A percentile compares a stretch with the other conserved stretches of the same genome.
Conservation (phyloP, 2,329 filamentous ascomycete genomes). For the Cercospora brassicicola region DNA sequence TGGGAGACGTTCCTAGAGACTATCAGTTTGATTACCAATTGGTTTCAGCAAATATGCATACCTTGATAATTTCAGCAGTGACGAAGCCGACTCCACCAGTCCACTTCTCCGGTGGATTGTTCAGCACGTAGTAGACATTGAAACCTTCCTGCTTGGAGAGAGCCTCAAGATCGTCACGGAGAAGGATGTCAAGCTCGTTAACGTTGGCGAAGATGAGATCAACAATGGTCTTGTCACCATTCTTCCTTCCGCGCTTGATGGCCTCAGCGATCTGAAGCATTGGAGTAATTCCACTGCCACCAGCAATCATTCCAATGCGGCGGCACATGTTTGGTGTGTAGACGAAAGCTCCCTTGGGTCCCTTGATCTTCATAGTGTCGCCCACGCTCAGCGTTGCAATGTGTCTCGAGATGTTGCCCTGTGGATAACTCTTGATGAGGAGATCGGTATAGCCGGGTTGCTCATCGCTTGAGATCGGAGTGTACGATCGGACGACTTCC, state of each 20-base stretch:
- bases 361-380: conserved; percentile 83
- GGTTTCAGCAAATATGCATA: conserved; percentile 27
- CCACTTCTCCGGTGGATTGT: conserved; percentile 93
- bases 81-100: conserved; percentile 91
- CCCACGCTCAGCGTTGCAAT: conserved; percentile 81
- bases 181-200: conserved; percentile 84
- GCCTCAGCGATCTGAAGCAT: conserved; percentile 97
- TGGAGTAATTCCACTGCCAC: conserved; percentile 94
- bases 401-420: conserved; percentile 94
- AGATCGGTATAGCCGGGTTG: conserved; percentile 92
- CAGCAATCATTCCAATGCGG: conserved; percentile 96
- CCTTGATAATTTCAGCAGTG: conserved; percentile 91
- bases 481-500: conserved; percentile 88
- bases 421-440: conserved; percentile 95
- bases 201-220: conserved; percentile 98
- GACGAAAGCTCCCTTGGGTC: conserved; percentile 96
- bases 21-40: conserved; percentile 25
- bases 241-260: conserved; percentile 56
- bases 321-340: conserved; percentile 97
- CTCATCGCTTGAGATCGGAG: conserved; percentile 85
- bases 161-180: conserved; percentile 86
- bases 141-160: conserved; percentile 78
- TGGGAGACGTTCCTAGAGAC: conserved; percentile 69
- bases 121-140: conserved; percentile 90
- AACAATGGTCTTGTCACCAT: conserved; percentile 74